Evolutionary conservation across 1,139 yeast species (phyloP), one percentile per base, ranked within the genome.

Genomic region (Hanseniaspora uvarum): DNA sequence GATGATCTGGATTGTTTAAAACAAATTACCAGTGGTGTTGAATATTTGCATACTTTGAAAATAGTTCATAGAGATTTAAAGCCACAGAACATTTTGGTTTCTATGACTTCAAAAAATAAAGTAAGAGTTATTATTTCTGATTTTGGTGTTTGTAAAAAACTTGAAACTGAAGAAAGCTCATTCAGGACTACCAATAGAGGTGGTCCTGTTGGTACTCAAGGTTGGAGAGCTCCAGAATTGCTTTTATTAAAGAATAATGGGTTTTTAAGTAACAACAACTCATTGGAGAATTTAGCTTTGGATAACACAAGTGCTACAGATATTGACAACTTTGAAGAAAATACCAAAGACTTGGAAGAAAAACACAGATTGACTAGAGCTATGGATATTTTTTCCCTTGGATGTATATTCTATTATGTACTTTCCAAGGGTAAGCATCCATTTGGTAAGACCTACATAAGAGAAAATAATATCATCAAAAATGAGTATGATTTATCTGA

Each of bases 191-290:
- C 96, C 0, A 82, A 92, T 0, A 88, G 88, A 31, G 84, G 87
- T 63, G 46, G 46, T 21, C 94, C 95, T 11, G 95, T 96, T 0
- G 99, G 99, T 2, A 92, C 98, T 0, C 79, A 92, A 7, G 99
- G 99, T 1, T 92, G 98, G 98, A 77, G 97, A 61, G 97, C 98
- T 0, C 98, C 98, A 0, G 99, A 92, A 64, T 71, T 92, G 37
- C 69, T 86, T 43, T 71, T 79, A 39, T 78, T 71, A 31, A 71
- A 67, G 60, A 39, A 56, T 39, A 39, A 19, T 19, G 46, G 46
- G 5, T 31, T 44, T 14, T 4, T 41, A 5, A 50, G 53, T 30
- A 50, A 43, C 37, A 50, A 50, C 18, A 50, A 50, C 26, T 50
- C 53, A 19, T 43, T 50, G 24, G 53, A 50, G n/a, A 47, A 50